Conservation (phyloP, 768 basidiomycete genomes). For the Russula compacta region DNA sequence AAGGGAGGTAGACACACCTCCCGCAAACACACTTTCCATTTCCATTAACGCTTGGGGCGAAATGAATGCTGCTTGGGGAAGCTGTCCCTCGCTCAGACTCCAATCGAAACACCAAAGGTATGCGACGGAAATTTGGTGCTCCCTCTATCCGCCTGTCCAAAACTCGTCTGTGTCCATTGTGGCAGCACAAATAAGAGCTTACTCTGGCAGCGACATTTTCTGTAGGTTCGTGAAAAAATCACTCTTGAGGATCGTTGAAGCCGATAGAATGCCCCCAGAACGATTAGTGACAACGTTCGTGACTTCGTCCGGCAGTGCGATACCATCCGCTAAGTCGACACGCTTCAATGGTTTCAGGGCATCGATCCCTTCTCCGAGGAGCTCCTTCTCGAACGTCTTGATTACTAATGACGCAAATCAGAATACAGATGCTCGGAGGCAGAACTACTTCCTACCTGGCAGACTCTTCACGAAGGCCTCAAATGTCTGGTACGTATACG, state of each 20-base stretch:
- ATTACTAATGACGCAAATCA: conserved; percentile 48
- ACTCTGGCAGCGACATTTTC: conserved; percentile 96
- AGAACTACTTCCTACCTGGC: conserved; percentile 48
- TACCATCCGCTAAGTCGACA: conserved; percentile 52
- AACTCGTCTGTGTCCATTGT: neutral
- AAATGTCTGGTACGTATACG: conserved; percentile 63
- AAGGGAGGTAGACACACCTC: conserved; percentile 36
- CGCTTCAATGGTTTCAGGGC: conserved; percentile 77
- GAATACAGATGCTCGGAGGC: conserved; percentile 41
- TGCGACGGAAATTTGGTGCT: conserved; percentile 84
- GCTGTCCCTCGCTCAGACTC: conserved; percentile 22
- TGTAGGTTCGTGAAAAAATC: conserved; percentile 92
- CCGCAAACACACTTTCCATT: conserved; percentile 62
- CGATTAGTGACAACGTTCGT: conserved; percentile 77
- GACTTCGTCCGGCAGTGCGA: conserved; percentile 87
- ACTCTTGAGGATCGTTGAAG: conserved; percentile 89
- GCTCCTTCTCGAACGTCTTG: conserved; percentile 89
- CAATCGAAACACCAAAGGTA: conserved; percentile 50
- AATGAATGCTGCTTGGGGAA: conserved; percentile 29
- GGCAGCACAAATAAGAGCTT: conserved; percentile 24
- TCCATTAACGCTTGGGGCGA: conserved; percentile 29
- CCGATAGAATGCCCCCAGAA: conserved; percentile 77
- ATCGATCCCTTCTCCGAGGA: conserved; percentile 66
- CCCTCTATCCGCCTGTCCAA: conserved; percentile 73
- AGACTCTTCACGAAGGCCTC: conserved; percentile 75